Base-by-base conservation (phyloP, 179 eudicot genomes). In the Silene noctiflora region DNA sequence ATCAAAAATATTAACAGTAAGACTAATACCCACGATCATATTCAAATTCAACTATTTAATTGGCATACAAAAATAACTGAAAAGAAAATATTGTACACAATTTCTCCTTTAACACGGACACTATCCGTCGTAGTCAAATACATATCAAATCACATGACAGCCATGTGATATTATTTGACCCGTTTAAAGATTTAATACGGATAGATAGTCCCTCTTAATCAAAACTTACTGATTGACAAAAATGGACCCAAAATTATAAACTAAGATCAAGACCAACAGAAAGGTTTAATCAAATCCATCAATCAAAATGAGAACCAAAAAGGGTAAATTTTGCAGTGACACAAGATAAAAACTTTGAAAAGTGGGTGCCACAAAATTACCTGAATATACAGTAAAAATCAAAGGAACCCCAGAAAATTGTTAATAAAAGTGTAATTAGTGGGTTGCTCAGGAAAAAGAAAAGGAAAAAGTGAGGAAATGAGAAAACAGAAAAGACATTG, bases 291-390 rank as follows among this genome's bases (percentile, higher is more conserved):
- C 11, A 53, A 35, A 4, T 19, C 12, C 20, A 63, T 42, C 22
- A 24, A 21, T 39, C 4, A 73, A 65, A 17, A 22, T 24, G 4
- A 25, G 69, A 48, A 25, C 19, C 20, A n/a, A 24, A 29, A 12
- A 46, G 20, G 46, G 6, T 65, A 8, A 70, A 77, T 42, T 60
- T 9, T 42, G 48, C 1, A 67, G 16, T 51, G 22, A 19, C 13
- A 72, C 42, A 74, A 58, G 48, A 22, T 58, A 58, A 39, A 75
- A 74, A 19, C 63, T 74, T 69, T 31, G 7, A 20, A 59, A 67
- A 17, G 35, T 73, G 71, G 66, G 71, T 61, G 35, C 24, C 64
- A 69, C 44, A 61, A 10, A 81, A 31, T 68, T 74, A 81, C 84
- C 84, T 70, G 80, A 12, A 60, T 31, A 51, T 58, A 67, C 29